Conservation (phyloP, 164 flowering plant genomes). For the Magnolia officinalis region DNA sequence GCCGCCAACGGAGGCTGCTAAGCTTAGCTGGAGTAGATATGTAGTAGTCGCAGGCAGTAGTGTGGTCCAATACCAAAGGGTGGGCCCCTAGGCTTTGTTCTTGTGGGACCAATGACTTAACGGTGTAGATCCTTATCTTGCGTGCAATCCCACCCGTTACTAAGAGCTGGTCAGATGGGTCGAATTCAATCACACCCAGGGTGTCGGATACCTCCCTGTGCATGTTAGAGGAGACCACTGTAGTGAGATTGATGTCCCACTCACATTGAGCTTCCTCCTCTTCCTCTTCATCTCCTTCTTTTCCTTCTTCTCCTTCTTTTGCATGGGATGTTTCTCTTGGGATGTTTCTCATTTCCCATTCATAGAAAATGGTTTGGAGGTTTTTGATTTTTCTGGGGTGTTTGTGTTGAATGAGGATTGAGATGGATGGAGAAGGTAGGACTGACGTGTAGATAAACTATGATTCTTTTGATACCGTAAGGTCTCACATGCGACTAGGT, state of each 20-base stretch:
- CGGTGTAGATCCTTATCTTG: conserved; percentile 51
- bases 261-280: conserved; percentile 40
- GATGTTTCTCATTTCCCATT: conserved; percentile 24
- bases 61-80: conserved; percentile 25
- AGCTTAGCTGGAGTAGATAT: conserved; percentile 75
- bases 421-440: not conserved
- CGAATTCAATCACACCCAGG: conserved; percentile 58
- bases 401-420: not conserved
- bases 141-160: conserved; percentile 75
- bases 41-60: conserved; percentile 37
- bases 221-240: conserved; percentile 35
- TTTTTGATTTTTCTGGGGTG: not conserved
- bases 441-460: too few relatives aligned
- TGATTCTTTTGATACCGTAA: not conserved
- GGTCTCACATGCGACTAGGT: not conserved
- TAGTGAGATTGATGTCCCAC: conserved; percentile 57
- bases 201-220: conserved; percentile 28
- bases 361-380: conserved; percentile 13
- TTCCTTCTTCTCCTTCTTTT: conserved; percentile 13
- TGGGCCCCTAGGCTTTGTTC: not conserved
- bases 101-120: conserved; percentile 17
- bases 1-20: conserved; percentile 65
- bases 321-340: not conserved
- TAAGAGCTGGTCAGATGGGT: conserved; percentile 40
- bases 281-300: conserved; percentile 12